A percentile compares a stretch with the other conserved stretches of the same genome.
Evolutionary conservation across 2,329 filamentous ascomycete species (phyloP).

Genomic region (Aaosphaeria pasadenensis): DNA sequence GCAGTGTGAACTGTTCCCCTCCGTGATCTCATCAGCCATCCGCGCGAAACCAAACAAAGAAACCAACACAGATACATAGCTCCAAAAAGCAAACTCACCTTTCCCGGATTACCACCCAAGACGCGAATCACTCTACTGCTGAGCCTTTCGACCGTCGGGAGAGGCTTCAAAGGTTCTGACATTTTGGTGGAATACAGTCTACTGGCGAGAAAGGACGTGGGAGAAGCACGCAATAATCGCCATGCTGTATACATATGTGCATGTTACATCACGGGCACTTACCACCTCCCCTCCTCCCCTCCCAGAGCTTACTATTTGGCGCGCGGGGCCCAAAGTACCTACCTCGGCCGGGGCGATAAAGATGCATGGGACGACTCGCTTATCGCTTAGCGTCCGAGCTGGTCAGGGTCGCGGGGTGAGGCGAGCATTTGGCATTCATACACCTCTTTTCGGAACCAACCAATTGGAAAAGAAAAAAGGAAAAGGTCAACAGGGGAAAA

Average conservation of each 20-base stretch:
- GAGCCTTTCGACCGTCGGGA: conserved; percentile 74
- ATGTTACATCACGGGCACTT: no score
- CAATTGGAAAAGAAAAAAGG: no score
- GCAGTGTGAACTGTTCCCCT: conserved; percentile 54
- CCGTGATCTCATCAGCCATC: conserved; percentile 10
- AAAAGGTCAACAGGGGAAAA: conserved; percentile 4
- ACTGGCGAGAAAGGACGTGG: conserved; percentile 2
- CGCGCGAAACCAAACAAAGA: not conserved
- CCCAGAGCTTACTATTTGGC: no score
- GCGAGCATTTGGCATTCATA: no score
- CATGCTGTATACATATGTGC: not conserved
- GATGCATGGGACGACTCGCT: no score
- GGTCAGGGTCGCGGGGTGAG: no score
- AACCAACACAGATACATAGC: no score
- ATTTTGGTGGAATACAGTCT: conserved; percentile 44
- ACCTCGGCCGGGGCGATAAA: no score
- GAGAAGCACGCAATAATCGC: conserved; percentile 18
- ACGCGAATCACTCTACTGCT: conserved; percentile 78
- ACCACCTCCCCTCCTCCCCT: no score
- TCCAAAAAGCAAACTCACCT: conserved; percentile 48
- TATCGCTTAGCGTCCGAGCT: no score
- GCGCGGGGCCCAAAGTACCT: no score
- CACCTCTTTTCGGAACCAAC: no score
- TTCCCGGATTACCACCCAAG: conserved; percentile 85
- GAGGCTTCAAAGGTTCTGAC: conserved; percentile 59